Evolutionary conservation across 2,329 filamentous ascomycete genomes (phyloP).

Genomic region (Aspergillus felis): DNA sequence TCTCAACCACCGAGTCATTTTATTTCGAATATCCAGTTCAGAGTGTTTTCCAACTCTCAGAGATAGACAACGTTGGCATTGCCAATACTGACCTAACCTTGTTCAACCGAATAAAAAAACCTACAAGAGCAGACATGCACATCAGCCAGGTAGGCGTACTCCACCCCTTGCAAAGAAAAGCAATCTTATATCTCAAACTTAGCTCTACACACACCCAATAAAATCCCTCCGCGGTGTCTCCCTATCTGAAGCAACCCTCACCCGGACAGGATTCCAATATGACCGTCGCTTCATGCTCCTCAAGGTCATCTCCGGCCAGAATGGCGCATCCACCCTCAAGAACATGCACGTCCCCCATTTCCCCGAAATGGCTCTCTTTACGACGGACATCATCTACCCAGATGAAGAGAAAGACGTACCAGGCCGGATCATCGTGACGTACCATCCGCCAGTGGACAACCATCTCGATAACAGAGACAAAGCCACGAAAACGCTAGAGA

Average conservation of each 20-base stretch:
- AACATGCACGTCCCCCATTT: conserved; percentile 60
- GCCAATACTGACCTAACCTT: neutral
- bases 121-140: conserved; percentile 32
- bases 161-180: neutral
- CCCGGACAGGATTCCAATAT: conserved; percentile 59
- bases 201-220: conserved; percentile 71
- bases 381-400: conserved; percentile 49
- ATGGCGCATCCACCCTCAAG: conserved; percentile 29
- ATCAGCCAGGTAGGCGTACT: conserved; percentile 27
- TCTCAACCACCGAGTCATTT: neutral
- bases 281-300: conserved; percentile 71
- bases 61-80: neutral
- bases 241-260: conserved; percentile 52
- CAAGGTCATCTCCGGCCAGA: conserved; percentile 40
- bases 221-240: conserved; percentile 65
- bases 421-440: conserved; percentile 40
- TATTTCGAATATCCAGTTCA: neutral
- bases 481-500: conserved; percentile 38
- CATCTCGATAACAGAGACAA: conserved; percentile 7
- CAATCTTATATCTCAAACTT: neutral
- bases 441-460: conserved; percentile 24
- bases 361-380: conserved; percentile 62
- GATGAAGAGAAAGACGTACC: conserved; percentile 11
- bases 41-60: neutral
- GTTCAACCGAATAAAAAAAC: conserved; percentile 9